Conservation (phyloP, 2,329 filamentous ascomycete genomes). For the Tolypocladium nubicola region DNA sequence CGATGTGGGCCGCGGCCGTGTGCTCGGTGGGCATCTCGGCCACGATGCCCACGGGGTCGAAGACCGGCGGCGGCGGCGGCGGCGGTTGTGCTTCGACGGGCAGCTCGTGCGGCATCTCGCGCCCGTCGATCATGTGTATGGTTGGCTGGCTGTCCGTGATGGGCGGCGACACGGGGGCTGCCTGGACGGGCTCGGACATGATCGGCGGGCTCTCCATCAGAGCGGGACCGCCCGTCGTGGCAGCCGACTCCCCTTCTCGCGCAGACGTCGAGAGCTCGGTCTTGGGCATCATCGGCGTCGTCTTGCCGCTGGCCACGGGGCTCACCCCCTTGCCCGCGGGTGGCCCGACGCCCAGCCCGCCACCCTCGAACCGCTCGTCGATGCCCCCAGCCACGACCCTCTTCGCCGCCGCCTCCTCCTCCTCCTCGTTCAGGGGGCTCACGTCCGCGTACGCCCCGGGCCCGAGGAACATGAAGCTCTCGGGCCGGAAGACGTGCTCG, state of each 20-base stretch:
- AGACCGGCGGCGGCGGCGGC: conserved; percentile 4
- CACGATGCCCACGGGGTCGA: conserved; percentile 32
- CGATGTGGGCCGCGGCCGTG: conserved; percentile 28
- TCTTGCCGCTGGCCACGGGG: conserved; percentile 16
- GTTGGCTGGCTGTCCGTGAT: conserved; percentile 3
- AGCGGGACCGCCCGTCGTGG: neutral
- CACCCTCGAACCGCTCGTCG: conserved; percentile 6
- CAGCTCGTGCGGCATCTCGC: conserved; percentile 21
- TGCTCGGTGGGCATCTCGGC: conserved; percentile 36
- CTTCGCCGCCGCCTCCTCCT: conserved; percentile 15
- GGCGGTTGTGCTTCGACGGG: conserved; percentile 11
- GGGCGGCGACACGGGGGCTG: neutral
- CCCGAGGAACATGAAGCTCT: conserved; percentile 42
- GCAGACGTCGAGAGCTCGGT: conserved; percentile 5
- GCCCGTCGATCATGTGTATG: conserved; percentile 23
- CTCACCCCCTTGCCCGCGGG: conserved; percentile 13
- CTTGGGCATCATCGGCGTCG: conserved; percentile 15
- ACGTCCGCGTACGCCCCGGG: conserved; percentile 34
- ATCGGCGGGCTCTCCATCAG: conserved; percentile 5
- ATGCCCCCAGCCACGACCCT: conserved; percentile 11
- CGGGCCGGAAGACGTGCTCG: conserved; percentile 36
- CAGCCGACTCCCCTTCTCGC: neutral
- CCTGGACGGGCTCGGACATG: neutral
- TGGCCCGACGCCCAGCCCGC: neutral
- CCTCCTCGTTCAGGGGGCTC: conserved; percentile 31